Base-by-base conservation (phyloP, 192 early-diverging fungal genomes). In the Chytriomyces sp. region DNA sequence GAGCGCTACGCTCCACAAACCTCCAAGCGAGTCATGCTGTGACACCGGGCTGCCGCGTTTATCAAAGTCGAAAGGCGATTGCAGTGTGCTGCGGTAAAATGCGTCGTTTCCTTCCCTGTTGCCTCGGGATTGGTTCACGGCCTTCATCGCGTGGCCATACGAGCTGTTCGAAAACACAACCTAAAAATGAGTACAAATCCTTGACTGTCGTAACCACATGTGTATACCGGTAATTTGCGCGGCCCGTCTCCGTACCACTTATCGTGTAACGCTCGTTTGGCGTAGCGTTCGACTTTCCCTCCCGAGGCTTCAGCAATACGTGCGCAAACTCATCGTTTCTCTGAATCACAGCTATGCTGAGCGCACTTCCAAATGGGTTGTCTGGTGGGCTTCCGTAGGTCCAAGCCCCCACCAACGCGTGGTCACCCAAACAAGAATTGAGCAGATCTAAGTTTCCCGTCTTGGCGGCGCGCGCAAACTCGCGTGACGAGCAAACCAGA, bases 101-200 rank as follows among this genome's bases (percentile, higher is more conserved):
- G 70, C 68, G 31, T 73, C 69, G 60, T 87, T 81, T 33, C 86
- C 86, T 62, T 81, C 71, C 1, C 84, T 59, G 55, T 87, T 87
- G 26, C 86, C 86, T 52, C 86, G 80, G 2, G 86, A 86, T 30
- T 87, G 79, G 60, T 86, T 78, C 0, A 87, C 84, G 28, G 67
- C 33, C 61, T 81, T 77, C 26, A 74, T 36, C 17, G 58, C 66
- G 31, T 65, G 77, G 34, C 72, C 72, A 40, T 69, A 78, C 2
- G 77, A 63, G 30, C 52, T 12, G 38, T 38, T 49, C 44, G 0
- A 2, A 1, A n/a, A 49, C n/a, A n/a, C n/a, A n/a, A n/a, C n/a
- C n/a, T n/a, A 49, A 49, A 49, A 14, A 49, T 49, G 14, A 52
- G 59, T 68, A 34, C 60, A 49, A 25, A 64, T 0, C 0, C 72